A percentile compares a stretch with the other conserved stretches of the same genome.
These are phyloP conservation scores for Pisolithus albus DNA, from an alignment of 768 basidiomycete genomes.

Conservation along the genomic window DNA sequence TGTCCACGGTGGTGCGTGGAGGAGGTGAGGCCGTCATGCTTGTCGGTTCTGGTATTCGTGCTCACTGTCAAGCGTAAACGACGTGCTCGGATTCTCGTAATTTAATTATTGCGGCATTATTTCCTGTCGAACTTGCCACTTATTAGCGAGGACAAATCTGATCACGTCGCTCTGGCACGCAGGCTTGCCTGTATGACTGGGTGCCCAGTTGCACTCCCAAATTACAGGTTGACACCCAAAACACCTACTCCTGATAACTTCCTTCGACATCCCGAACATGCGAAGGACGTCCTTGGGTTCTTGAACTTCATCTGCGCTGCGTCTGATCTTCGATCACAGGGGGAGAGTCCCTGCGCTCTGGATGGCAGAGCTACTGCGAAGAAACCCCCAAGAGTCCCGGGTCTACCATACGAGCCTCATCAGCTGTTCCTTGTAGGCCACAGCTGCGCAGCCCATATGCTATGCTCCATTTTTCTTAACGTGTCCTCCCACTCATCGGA, in stretches of 20 bases:
- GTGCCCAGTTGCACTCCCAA: constrained; percentile 62
- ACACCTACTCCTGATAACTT: constrained; percentile 28
- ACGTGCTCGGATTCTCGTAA: background rate
- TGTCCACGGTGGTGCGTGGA: constrained; percentile 83
- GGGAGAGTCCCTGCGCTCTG: background rate
- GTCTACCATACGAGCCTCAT: constrained; percentile 31
- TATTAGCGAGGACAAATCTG: constrained; percentile 66
- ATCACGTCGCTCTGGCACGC: constrained; percentile 49
- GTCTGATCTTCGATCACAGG: background rate
- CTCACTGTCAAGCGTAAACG: background rate
- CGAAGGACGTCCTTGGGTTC: constrained; percentile 56
- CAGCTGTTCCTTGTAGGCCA: constrained; percentile 63
- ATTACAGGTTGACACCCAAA: constrained; percentile 64
- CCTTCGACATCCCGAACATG: constrained; percentile 65
- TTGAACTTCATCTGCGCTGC: constrained; percentile 48
- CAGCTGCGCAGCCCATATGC: constrained; percentile 79
- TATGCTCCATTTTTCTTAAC: constrained; percentile 61
- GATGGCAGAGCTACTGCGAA: background rate
- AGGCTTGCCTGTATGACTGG: constrained; percentile 42
- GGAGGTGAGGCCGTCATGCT: constrained; percentile 42
- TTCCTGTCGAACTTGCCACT: background rate
- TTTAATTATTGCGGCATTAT: background rate
- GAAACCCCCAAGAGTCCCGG: constrained; percentile 4
- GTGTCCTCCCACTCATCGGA: constrained; percentile 24
- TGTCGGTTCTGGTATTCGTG: background rate